Evolutionary conservation across 1,284 basidiomycete genomes (phyloP), one percentile per base, ranked within the genome.

Genomic region (Naganishia sp.): DNA sequence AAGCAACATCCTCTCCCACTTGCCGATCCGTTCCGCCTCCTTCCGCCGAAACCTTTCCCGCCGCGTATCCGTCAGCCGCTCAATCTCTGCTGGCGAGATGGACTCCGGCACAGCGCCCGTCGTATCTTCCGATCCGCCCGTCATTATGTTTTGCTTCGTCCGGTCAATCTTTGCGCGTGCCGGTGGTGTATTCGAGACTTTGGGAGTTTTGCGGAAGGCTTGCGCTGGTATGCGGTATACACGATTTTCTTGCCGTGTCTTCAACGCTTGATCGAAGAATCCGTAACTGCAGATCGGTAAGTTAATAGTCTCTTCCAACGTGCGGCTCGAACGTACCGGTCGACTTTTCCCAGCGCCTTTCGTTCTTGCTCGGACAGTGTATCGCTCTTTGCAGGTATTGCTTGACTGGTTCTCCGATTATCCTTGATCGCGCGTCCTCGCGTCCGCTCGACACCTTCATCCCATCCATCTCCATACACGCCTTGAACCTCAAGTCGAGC

Each of bases 361-460:
- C 88, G 77, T 75, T 94, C 90, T 72, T 87, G 69, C 54, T 76
- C 74, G 9, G 72, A 70, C 13, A 81, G 70, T 42, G 72, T 70
- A 16, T 74, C 73, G 1, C 67, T 68, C 57, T 84, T 55, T 5
- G 61, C 78, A 76, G 68, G 81, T 83, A 69, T 79, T 83, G 79
- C 13, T 82, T 85, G 11, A 88, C 73, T 3, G 87, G 86, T 56
- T 70, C 71, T 60, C 36, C 78, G 67, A 43, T 74, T 72, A 13
- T 68, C 69, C 1, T 69, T 63, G 15, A 69, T 70, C 18, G 88
- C 81, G 57, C 89, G 85, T n/a, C 92, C 92, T 65, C 93, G 85
- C n/a, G 92, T 96, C 48, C 92, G 86, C 80, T 96, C 93, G 16
- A 93, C 84, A 44, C 93, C 93, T 71, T 94, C 92, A 71, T 90